A percentile compares a stretch with the other conserved stretches of the same genome.
These are phyloP conservation scores for Cystofilobasidium bisporidii DNA, from an alignment of 768 basidiomycete genomes.

Conservation along the genomic window DNA sequence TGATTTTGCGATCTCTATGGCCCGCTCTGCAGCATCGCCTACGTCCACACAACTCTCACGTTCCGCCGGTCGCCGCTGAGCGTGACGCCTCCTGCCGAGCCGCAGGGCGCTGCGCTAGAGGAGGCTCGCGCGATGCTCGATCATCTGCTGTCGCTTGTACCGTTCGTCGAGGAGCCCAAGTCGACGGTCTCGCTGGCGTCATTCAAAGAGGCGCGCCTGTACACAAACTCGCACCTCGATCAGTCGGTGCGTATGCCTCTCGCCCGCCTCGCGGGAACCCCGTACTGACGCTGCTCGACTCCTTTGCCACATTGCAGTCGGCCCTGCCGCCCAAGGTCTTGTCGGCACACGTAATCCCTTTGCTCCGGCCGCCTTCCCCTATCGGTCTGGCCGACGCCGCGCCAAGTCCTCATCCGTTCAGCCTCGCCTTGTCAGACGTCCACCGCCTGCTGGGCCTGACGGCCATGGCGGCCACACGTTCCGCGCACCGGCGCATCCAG, in stretches of 20 bases:
- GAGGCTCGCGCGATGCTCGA: neutral
- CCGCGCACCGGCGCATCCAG: neutral
- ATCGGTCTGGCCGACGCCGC: neutral
- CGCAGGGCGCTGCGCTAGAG: neutral
- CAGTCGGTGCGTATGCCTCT: conserved; percentile 8
- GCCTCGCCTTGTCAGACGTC: conserved; percentile 15
- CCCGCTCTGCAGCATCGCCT: conserved; percentile 4
- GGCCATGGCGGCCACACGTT: neutral
- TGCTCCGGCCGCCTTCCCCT: conserved; percentile 10
- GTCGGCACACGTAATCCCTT: neutral
- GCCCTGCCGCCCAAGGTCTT: neutral
- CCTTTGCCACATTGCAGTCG: neutral
- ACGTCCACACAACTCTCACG: conserved; percentile 20
- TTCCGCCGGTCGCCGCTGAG: conserved; percentile 14
- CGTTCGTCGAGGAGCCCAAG: conserved; percentile 18
- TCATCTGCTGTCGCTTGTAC: conserved; percentile 25
- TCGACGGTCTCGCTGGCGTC: conserved; percentile 14
- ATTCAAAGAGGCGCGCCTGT: conserved; percentile 7
- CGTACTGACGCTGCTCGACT: neutral
- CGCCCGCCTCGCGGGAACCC: neutral
- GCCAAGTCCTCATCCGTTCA: neutral
- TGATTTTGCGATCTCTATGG: neutral
- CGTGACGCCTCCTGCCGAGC: neutral
- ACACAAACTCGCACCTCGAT: neutral
- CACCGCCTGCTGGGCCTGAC: neutral